Percentiles rank a stretch among this genome's conserved stretches.
phyloP scores from a whole-genome alignment of 2,329 filamentous ascomycete species.

The Graphilbum ipis-grandicollis region DNA sequence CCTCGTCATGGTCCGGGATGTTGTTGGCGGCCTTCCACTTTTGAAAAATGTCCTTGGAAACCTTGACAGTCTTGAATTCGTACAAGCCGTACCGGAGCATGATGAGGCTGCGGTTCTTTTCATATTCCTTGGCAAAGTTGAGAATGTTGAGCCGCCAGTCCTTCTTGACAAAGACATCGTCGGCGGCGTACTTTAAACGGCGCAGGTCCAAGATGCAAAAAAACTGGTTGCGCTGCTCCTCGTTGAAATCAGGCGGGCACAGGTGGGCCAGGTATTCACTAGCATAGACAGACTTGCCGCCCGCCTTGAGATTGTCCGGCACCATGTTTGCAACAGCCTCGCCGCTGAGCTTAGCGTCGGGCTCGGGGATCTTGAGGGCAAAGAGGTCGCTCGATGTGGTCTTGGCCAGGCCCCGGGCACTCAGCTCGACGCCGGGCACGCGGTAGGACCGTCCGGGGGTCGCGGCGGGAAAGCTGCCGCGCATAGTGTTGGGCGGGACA shows the following conservation, averaged over 20 bases:
- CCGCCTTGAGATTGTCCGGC: conserved; percentile 28
- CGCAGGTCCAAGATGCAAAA: conserved; percentile 46
- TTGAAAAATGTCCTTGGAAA: conserved; percentile 37
- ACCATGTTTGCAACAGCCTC: conserved; percentile 35
- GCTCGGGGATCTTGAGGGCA: conserved; percentile 39
- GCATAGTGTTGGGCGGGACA: conserved; percentile 25
- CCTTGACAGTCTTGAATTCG: conserved; percentile 44
- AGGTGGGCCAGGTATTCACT: conserved; percentile 40
- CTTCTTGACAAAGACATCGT: conserved; percentile 42
- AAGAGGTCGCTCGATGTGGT: conserved; percentile 34
- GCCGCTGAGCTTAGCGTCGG: conserved; percentile 36
- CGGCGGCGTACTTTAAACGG: conserved; percentile 41
- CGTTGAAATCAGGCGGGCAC: conserved; percentile 38
- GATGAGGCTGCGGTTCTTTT: conserved; percentile 44
- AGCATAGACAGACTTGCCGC: conserved; percentile 38
- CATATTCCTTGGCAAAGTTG: conserved; percentile 47
- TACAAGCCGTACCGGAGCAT: conserved; percentile 44
- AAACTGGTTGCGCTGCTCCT: conserved; percentile 42
- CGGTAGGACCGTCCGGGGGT: conserved; percentile 27
- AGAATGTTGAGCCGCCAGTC: conserved; percentile 45
- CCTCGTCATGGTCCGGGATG: conserved; percentile 31
- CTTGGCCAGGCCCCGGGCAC: conserved; percentile 30
- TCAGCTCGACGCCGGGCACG: conserved; percentile 27
- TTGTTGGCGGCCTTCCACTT: conserved; percentile 41
- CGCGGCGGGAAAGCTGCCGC: conserved; percentile 28